A percentile compares a stretch with the other conserved stretches of the same genome.
Conservation (phyloP, 495 filamentous ascomycete genomes). For the Penicillium roqueforti region DNA sequence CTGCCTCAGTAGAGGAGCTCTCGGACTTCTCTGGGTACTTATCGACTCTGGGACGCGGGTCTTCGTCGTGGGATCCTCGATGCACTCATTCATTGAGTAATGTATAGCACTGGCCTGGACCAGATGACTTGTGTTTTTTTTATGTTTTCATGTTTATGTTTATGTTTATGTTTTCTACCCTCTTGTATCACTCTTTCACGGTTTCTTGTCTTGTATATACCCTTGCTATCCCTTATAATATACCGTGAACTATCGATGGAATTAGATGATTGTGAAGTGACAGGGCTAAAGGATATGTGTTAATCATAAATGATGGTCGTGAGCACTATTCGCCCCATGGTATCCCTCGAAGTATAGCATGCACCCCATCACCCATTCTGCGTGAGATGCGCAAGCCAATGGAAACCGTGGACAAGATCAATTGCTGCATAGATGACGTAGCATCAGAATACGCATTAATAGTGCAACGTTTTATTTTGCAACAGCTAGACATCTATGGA, state of each 20-base stretch:
- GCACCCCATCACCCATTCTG: too few species aligned
- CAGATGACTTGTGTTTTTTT: neutral
- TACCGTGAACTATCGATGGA: neutral
- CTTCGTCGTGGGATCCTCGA: constrained; percentile 35
- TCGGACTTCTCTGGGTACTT: constrained; percentile 36
- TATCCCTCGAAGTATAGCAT: neutral
- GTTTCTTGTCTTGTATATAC: neutral
- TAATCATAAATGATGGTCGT: too few species aligned
- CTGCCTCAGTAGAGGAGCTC: neutral
- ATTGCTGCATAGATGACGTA: too few species aligned
- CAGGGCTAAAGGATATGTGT: too few species aligned
- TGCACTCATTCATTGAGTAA: constrained; percentile 24
- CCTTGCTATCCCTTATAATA: neutral
- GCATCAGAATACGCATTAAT: too few species aligned
- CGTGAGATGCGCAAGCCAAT: too few species aligned
- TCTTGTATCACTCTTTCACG: neutral
- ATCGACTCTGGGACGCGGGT: constrained; percentile 28
- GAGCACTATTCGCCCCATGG: neutral
- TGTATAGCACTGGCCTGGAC: neutral
- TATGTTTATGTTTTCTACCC: neutral
- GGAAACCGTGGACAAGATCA: too few species aligned
- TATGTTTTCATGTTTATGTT: neutral
- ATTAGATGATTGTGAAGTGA: neutral
- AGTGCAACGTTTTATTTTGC: too few species aligned
- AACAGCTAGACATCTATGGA: too few species aligned